Base-by-base conservation (phyloP, 1,284 basidiomycete genomes). In the Stereum hirsutum region DNA sequence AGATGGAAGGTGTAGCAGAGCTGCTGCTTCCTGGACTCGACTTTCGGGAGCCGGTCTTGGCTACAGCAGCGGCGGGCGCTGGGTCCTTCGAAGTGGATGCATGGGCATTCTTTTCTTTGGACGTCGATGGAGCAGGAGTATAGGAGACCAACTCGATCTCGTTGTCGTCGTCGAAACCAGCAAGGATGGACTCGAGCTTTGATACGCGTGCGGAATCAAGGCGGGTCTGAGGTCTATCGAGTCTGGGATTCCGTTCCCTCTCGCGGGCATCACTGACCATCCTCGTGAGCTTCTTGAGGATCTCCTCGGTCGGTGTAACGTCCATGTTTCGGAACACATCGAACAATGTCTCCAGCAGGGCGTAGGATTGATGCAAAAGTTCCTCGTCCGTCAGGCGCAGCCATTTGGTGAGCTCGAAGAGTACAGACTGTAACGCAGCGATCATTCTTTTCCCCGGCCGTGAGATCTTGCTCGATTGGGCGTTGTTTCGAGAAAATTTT, bases 321-420 rank as follows among this genome's bases (percentile, higher is more conserved):
- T 68, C 61, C 4, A 72, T 72, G 38, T 75, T 70, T 38, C 68
- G 68, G 60, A 89, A 87, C 48, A 81, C 75, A 23, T 76, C 72
- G 36, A 94, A 67, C 26, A 95, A 69, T 7, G 81, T 78, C 55
- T 87, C 82, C 36, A 95, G 64, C 6, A 96, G 68, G 44, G 87
- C 72, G 49, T 88, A 90, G 0, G 90, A 83, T 54, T 95, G 92
- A 59, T 93, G 84, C 1, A 95, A 65, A 6, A 92, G 71, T 56
- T 94, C 91, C 53, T 83, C 75, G 55, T 97, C 90, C 17, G 91
- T 96, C 32, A 97, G 68, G 19, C 93, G 80, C 42, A 97, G 66
- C 93, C 93, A 97, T 41, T 77, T 72, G 8, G 82, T 71, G 43
- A 95, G 69, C 54, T 91, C 86, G 2, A 73, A 69, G 32, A 96